Percentiles rank a stretch among this genome's conserved stretches.
Conservation (phyloP, 2,329 filamentous ascomycete species). For the Pseudocercospora ulei region DNA sequence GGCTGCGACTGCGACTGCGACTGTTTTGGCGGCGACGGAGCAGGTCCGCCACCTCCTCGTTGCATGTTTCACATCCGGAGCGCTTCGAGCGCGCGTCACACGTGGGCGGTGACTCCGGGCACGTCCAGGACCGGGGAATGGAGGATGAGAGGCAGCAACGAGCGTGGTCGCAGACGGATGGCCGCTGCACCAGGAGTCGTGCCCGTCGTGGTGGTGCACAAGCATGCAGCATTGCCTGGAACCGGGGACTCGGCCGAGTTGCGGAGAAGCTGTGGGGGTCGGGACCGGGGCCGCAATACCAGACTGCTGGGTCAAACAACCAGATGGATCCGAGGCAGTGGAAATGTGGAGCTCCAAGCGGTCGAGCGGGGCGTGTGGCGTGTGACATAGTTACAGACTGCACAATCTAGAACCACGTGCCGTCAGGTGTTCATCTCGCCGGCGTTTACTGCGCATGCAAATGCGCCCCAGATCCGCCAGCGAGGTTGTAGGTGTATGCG, state of each 20-base stretch:
- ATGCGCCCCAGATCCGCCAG: too few species aligned
- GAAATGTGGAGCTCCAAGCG: background rate
- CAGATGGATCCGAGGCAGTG: background rate
- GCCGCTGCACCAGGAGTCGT: background rate
- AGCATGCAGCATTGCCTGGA: too few species aligned
- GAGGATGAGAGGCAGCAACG: too few species aligned
- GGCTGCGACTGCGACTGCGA: slow-evolving; percentile 9
- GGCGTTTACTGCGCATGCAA: slow-evolving; percentile 3
- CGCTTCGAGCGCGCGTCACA: slow-evolving; percentile 2
- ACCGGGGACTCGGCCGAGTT: too few species aligned
- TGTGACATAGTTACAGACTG: too few species aligned
- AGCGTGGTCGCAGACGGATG: too few species aligned
- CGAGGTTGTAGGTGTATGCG: too few species aligned
- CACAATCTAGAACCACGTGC: too few species aligned
- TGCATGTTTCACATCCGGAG: slow-evolving; percentile 20
- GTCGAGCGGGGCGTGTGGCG: background rate
- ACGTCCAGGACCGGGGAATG: background rate
- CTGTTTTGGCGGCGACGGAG: slow-evolving; percentile 4
- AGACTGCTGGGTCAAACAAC: background rate
- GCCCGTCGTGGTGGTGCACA: too few species aligned
- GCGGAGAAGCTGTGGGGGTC: slow-evolving; percentile 4
- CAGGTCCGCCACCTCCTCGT: slow-evolving; percentile 12
- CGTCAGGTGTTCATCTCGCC: background rate
- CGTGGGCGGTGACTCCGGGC: background rate
- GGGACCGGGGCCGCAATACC: slow-evolving; percentile 1